Base-by-base conservation (phyloP, 2,329 filamentous ascomycete species). In the Hypoxylon sp. region DNA sequence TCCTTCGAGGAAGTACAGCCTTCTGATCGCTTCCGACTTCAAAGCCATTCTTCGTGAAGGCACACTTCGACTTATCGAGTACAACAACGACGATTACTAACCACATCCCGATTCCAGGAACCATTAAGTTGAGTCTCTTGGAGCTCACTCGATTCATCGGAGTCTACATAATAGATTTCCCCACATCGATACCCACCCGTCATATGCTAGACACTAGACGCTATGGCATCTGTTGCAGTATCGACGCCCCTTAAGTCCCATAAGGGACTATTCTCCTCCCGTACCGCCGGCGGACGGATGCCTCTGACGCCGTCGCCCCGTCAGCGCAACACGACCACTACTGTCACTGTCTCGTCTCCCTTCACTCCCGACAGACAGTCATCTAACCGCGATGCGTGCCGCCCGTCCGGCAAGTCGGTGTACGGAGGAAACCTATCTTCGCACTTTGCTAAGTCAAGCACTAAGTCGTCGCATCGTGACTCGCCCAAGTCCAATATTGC, bases 401-500 rank as follows among this genome's bases (percentile, higher is more conserved):
- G 84, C 77, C 79, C 79, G 75, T 79, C 80, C 76, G 79, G 83
- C 68, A 91, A 93, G 81, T 93, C 93, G 6, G 89, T 93, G 64
- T 95, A 92, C 78, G 88, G 90, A 65, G 91, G 89, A 68, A 94
- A 93, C 79, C 83, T 97, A 61, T 87, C 92, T 68, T 85, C 91
- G 64, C 90, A 93, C 75, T 91, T 97, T 74, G 85, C 91, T 66
- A 91, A 91, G 74, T 89, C 85, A 2, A 80, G 79, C 64, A 85
- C 88, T 65, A 90, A 89, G 81, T 81, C 84, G 41, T 82, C 86
- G 41, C 90, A 92, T 78, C 90, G 91, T 52, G 91, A 95, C 76
- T 97, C 94, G 2, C 93, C 94, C 76, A 98, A 98, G 84, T 97
- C 94, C 62, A 98, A 97, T 84, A 97, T 97, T 78, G 92, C 91